Base-by-base conservation (phyloP, 768 basidiomycete species). In the Psilocybe azurescens region DNA sequence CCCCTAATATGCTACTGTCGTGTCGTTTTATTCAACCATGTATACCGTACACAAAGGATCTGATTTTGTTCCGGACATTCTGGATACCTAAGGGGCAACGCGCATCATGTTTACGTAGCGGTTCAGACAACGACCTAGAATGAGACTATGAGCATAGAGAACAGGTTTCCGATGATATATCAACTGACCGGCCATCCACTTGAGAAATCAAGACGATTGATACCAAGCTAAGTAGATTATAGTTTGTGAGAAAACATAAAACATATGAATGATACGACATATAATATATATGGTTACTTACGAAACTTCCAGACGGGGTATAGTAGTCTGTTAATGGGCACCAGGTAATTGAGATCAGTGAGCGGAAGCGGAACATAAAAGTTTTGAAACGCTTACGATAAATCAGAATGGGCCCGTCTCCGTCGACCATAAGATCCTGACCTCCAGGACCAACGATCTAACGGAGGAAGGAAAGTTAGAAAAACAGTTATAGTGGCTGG, bases 391-490 rank as follows among this genome's bases (percentile, higher is more conserved):
- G 73, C 83, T 66, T 63, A 84, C 83, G 83, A 66, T 85, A 84
- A 20, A 84, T 74, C n/a, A 86, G 67, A 56, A 84, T 76, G 8
- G 77, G 71, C 7, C 80, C 84, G 65, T 83, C 82, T 2, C 28
- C 62, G 64, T 85, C 84, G 7, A 66, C 66, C 71, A 79, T 71
- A 6, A 85, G 50, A 63, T 84, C 82, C 69, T 86, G 83, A 11
- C 85, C 85, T 48, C 86, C 86, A 53, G 86, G 85, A 0, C 86
- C 85, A 56, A 78, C 56, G 30, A 84, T 78, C 83, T 84, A 39
- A 44, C 29, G 29, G 16, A 10, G 49, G 8, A 46, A 29, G 60
- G n/a, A 18, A 16, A 33, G 7, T 41, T 18, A 29, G 36, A 16
- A 32, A 44, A 2, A 33, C 24, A 14, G n/a, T 46, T 3, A 33